Conservation (phyloP, 139 green algal genomes). For the Picochlorum sp. region DNA sequence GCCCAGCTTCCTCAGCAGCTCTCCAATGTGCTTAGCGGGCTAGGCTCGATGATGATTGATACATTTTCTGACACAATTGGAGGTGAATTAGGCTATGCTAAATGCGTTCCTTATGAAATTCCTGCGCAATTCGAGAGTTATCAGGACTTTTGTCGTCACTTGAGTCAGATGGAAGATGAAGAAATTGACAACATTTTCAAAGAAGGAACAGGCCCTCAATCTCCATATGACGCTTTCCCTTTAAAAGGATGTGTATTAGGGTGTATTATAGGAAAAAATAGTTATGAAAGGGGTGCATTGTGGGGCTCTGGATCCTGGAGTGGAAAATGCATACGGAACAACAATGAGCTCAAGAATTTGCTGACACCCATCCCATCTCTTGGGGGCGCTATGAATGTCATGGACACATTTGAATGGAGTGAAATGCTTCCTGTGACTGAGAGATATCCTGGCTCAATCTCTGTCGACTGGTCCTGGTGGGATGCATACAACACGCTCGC, state of each 20-base stretch:
- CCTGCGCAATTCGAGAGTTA: neutral
- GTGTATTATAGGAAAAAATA: conserved; percentile 14
- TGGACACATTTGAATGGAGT: conserved; percentile 11
- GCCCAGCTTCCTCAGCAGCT: too few relatives aligned
- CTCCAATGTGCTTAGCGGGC: too few relatives aligned
- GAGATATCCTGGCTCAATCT: conserved; percentile 6
- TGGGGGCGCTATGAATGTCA: conserved; percentile 5
- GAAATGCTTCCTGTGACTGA: neutral
- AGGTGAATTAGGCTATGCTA: too few relatives aligned
- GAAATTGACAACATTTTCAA: neutral
- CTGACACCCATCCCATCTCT: conserved; percentile 9
- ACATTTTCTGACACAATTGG: too few relatives aligned
- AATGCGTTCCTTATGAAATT: neutral
- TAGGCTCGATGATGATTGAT: too few relatives aligned
- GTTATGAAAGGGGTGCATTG: neutral
- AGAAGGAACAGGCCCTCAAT: neutral
- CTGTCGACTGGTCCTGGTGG: conserved; percentile 6
- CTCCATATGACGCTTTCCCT: neutral
- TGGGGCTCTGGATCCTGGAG: conserved; percentile 10
- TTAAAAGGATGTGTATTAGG: conserved; percentile 12
- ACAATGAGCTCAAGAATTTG: conserved; percentile 3
- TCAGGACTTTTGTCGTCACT: neutral
- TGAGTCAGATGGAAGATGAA: neutral
- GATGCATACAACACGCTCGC: neutral
- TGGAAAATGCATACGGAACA: conserved; percentile 10